These are phyloP conservation scores for Apiospora malaysiana DNA, from an alignment of 2,329 filamentous ascomycete genomes.

Conservation along the genomic window DNA sequence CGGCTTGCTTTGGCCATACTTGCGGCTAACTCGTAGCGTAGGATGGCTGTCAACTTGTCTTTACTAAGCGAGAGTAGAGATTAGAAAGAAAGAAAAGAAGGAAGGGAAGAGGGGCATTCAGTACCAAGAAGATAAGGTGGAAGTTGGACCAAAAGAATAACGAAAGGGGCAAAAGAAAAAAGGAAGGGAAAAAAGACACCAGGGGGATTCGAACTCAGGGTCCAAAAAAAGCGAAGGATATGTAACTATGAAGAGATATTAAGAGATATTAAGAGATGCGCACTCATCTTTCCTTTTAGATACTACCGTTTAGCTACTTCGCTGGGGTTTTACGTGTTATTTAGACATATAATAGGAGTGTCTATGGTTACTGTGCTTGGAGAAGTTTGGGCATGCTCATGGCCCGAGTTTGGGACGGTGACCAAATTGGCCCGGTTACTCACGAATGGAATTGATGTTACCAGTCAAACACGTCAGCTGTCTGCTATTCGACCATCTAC, in stretches of 20 bases:
- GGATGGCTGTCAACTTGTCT: constrained; percentile 45
- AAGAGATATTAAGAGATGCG: too few relatives aligned
- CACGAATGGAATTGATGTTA: neutral
- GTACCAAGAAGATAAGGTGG: too few relatives aligned
- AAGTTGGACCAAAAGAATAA: too few relatives aligned
- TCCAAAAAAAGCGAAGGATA: neutral
- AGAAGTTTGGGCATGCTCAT: neutral
- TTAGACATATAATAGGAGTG: neutral
- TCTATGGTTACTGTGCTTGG: too few relatives aligned
- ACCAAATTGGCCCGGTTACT: neutral
- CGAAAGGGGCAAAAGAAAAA: too few relatives aligned
- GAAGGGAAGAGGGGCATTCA: too few relatives aligned
- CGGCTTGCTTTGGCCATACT: neutral
- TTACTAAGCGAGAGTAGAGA: constrained; percentile 38
- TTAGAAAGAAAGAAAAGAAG: neutral
- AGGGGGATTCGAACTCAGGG: neutral
- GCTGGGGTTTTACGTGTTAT: neutral
- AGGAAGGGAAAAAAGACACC: too few relatives aligned
- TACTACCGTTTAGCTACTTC: neutral
- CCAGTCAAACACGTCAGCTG: neutral
- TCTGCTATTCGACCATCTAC: neutral
- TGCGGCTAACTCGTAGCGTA: constrained; percentile 28
- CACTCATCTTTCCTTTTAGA: too few relatives aligned
- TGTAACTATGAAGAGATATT: too few relatives aligned
- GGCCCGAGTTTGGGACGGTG: neutral